Conservation (phyloP, 148 eudicot genomes). For the Chenopodium quinoa region DNA sequence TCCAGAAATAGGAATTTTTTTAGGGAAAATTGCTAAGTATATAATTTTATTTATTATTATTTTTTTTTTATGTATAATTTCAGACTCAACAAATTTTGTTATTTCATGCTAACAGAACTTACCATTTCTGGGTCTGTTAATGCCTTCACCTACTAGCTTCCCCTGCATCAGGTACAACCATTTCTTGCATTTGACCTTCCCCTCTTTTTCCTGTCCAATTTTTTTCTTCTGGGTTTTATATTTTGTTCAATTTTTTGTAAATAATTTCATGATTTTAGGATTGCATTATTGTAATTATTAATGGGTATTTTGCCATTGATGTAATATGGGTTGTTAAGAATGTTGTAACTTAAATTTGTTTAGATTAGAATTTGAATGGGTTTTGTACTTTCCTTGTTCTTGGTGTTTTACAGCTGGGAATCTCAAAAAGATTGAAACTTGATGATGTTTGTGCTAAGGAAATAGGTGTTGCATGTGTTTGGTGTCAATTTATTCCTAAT, state of each 20-base stretch:
- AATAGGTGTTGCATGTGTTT: conserved; percentile 1
- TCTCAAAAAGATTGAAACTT: conserved; percentile 9
- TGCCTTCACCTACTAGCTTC: conserved; percentile 27
- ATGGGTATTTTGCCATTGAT: conserved; percentile 1
- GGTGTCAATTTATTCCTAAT: not conserved
- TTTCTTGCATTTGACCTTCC: conserved; percentile 4
- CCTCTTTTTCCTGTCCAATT: not conserved
- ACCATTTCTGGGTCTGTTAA: conserved; percentile 15
- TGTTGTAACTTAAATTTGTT: conserved; percentile 4
- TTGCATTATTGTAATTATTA: not conserved
- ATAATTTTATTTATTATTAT: too few species aligned
- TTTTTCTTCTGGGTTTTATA: not conserved
- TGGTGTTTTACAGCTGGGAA: not conserved
- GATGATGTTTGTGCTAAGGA: conserved; percentile 9
- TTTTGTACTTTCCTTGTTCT: not conserved
- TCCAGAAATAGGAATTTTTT: conserved; percentile 1
- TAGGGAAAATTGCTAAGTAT: not conserved
- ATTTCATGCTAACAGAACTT: conserved; percentile 10
- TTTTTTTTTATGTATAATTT: not conserved
- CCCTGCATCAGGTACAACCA: conserved; percentile 28
- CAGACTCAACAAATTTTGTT: not conserved
- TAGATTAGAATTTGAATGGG: not conserved
- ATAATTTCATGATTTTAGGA: conserved; percentile 2
- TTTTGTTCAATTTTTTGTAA: not conserved
- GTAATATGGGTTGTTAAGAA: conserved; percentile 13